These are phyloP conservation scores for Pyracantha coccinea DNA, from an alignment of 331 rosid species.

Conservation along the genomic window DNA sequence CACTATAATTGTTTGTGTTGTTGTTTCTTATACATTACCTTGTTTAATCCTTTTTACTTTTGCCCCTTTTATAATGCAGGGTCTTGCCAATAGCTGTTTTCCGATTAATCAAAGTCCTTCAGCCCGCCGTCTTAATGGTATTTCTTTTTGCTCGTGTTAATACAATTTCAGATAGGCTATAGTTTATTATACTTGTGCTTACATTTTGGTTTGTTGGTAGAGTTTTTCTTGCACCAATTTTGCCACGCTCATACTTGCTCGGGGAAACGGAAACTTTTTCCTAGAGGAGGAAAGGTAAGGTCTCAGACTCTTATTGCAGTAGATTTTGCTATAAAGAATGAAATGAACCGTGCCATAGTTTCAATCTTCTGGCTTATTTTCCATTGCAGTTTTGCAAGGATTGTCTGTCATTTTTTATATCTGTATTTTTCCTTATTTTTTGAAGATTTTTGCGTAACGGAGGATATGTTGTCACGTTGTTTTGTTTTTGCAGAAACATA, in stretches of 20 bases:
- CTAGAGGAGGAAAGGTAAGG: conserved; percentile 78
- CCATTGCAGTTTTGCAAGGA: neutral
- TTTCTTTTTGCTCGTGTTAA: neutral
- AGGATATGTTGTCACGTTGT: conserved; percentile 3
- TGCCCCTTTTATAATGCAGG: conserved; percentile 28
- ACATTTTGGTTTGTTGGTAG: conserved; percentile 30
- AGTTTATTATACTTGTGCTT: conserved; percentile 15
- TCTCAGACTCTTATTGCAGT: conserved; percentile 4
- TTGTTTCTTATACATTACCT: neutral
- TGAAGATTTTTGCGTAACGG: neutral
- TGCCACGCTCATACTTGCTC: conserved; percentile 85
- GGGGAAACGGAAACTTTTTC: conserved; percentile 58
- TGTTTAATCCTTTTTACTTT: neutral
- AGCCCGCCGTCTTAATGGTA: conserved; percentile 80
- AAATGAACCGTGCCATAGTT: neutral
- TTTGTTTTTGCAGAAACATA: conserved; percentile 46
- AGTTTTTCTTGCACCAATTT: conserved; percentile 78
- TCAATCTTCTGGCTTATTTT: neutral
- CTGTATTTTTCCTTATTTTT: neutral
- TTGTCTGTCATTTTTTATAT: neutral
- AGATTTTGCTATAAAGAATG: neutral
- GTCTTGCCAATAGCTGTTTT: conserved; percentile 71
- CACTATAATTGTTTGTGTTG: conserved; percentile 10
- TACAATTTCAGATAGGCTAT: conserved; percentile 3
- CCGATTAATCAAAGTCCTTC: conserved; percentile 57